These are phyloP conservation scores for Nicotiana attenuata DNA, from an alignment of 257 asterid genomes.

Conservation along the genomic window DNA sequence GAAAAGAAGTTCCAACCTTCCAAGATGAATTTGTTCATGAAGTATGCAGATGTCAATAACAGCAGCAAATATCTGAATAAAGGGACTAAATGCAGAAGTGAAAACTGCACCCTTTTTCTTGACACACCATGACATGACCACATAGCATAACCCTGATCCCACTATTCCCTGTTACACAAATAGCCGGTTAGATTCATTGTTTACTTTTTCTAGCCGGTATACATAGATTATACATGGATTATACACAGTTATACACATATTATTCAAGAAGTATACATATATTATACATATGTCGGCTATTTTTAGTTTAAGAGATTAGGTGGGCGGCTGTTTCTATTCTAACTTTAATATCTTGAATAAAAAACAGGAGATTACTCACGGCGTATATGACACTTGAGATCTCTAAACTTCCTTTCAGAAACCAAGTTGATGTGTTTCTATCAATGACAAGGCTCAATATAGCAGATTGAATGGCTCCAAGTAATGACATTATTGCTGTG, in stretches of 20 bases:
- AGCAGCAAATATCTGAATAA: slow-evolving; percentile 67
- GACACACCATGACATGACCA: slow-evolving; percentile 69
- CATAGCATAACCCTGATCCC: slow-evolving; percentile 70
- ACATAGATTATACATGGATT: too few relatives aligned
- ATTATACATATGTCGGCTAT: too few relatives aligned
- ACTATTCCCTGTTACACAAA: slow-evolving; percentile 44
- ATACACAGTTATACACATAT: too few relatives aligned
- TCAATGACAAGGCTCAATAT: slow-evolving; percentile 34
- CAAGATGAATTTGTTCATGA: slow-evolving; percentile 60
- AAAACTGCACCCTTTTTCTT: slow-evolving; percentile 69
- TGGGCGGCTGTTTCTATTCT: too few relatives aligned
- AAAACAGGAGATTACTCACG: slow-evolving; percentile 31
- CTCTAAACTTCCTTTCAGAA: slow-evolving; percentile 42
- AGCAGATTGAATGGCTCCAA: slow-evolving; percentile 58
- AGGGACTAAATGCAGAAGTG: slow-evolving; percentile 73
- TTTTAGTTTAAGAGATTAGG: too few relatives aligned
- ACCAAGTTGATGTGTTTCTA: slow-evolving; percentile 50
- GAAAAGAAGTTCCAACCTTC: slow-evolving; percentile 38
- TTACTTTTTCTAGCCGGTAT: too few relatives aligned
- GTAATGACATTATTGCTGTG: slow-evolving; percentile 58
- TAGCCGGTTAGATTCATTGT: too few relatives aligned
- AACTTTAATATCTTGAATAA: too few relatives aligned
- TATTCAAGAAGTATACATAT: too few relatives aligned
- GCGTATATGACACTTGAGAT: slow-evolving; percentile 40
- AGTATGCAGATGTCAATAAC: slow-evolving; percentile 51